A percentile compares a stretch with the other conserved stretches of the same genome.
Conservation (phyloP, 345 rosid species). For the Populus ilicifolia region DNA sequence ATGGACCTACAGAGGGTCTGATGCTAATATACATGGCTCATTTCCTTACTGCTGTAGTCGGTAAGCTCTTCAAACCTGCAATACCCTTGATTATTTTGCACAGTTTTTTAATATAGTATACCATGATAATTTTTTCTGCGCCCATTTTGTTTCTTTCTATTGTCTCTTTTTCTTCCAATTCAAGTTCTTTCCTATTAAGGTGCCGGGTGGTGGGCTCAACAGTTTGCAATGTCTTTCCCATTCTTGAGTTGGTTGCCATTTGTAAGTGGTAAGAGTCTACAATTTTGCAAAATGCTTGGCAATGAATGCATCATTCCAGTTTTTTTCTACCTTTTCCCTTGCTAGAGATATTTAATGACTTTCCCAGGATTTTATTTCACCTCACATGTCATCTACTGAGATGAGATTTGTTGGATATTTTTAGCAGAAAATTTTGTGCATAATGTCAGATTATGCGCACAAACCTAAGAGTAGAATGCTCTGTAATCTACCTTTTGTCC, state of each 20-base stretch:
- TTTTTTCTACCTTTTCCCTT: not conserved
- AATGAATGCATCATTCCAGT: not conserved
- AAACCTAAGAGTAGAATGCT: not conserved
- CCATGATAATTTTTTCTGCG: not conserved
- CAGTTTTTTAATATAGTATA: not conserved
- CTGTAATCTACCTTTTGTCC: not conserved
- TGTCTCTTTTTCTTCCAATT: not conserved
- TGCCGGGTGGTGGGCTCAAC: conserved; percentile 91
- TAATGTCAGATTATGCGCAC: not conserved
- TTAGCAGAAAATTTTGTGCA: not conserved
- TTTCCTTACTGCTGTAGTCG: conserved; percentile 78
- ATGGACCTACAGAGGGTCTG: conserved; percentile 98
- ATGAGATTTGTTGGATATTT: not conserved
- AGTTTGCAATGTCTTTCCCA: conserved; percentile 61
- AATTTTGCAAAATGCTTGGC: not conserved
- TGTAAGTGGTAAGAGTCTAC: conserved; percentile 48
- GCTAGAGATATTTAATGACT: not conserved
- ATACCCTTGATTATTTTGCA: not conserved
- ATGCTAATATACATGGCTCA: conserved; percentile 74
- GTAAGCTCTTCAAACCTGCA: conserved; percentile 37
- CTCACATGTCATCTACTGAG: not conserved
- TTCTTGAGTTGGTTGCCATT: conserved; percentile 77
- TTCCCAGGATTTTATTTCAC: not conserved
- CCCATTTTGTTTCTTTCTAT: not conserved
- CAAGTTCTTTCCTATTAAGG: conserved; percentile 40